Base-by-base conservation (phyloP, 2,329 filamentous ascomycete genomes). In the Ustilaginoidea virens region DNA sequence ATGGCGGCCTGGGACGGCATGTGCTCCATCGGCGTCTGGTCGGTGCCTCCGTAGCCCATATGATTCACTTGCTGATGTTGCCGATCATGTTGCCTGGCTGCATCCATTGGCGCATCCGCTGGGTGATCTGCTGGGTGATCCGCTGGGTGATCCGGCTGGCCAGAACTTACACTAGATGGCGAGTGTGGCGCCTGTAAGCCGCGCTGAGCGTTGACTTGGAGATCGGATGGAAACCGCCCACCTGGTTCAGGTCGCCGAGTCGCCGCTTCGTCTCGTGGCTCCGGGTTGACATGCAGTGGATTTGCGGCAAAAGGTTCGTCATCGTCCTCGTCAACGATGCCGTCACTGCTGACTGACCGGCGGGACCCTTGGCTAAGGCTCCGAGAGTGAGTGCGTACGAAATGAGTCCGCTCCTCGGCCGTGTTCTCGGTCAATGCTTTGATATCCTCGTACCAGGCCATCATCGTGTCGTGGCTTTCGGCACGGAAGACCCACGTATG, bases 371-470 rank as follows among this genome's bases (percentile, higher is more conserved):
- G 74, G 49, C 81, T 92, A 33, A 81, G 53, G 46, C 77, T 87
- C 30, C 85, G 70, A 21, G 78, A 74, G 47, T 92, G 85, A 36
- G 73, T 74, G 24, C 81, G 74, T 23, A 94, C 82, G 48, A 90
- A 94, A 17, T 80, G 81, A 50, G 73, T 81, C 23, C 86, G 78
- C 47, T 92, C 86, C 51, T 92, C 82, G 17, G 83, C 80, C 15
- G 78, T 80, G 54, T 80, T 86, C 32, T 92, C 85, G 5, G 82
- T 94, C 36, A 98, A 61, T 23, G 69, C 74, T 51, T 87, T 85
- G 50, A 98, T 87, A 45, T 93, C 87, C 30, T 90, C 79, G 50
- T 85, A 96, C 71, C 90, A 98, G 25, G 85, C 83, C 61, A 92
- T 74, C 87, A 96, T 94, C 10, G 86, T 94, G 42, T 96, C 87